phyloP scores from a whole-genome alignment of 2,329 filamentous ascomycete genomes.

The Teratosphaeriaceae sp. region DNA sequence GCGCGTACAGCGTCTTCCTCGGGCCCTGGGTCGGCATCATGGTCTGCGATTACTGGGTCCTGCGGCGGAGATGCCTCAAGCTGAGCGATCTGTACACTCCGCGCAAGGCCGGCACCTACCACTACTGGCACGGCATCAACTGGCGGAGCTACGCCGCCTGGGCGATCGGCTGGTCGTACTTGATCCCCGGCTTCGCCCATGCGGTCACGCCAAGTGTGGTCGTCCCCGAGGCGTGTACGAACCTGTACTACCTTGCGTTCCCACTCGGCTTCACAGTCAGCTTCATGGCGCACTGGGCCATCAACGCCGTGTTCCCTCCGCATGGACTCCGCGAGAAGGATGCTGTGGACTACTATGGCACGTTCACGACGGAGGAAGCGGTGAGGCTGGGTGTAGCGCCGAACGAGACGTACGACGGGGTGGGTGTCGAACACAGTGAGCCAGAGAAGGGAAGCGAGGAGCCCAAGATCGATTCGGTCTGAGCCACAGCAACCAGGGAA shows the following conservation, averaged over 20 bases:
- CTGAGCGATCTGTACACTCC: constrained; percentile 39
- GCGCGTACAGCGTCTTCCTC: constrained; percentile 42
- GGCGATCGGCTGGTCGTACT: constrained; percentile 27
- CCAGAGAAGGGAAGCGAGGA: not conserved
- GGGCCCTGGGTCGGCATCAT: constrained; percentile 39
- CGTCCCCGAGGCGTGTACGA: constrained; percentile 31
- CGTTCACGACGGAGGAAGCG: constrained; percentile 26
- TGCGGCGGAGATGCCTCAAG: constrained; percentile 34
- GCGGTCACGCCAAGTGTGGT: constrained; percentile 34
- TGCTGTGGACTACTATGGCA: constrained; percentile 29
- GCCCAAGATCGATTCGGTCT: not conserved
- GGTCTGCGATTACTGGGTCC: constrained; percentile 41
- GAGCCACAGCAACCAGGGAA: not conserved
- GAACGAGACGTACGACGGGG: not conserved
- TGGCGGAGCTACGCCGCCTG: constrained; percentile 39
- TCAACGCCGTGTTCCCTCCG: constrained; percentile 30
- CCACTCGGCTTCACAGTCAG: constrained; percentile 35
- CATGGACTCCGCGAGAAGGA: constrained; percentile 26
- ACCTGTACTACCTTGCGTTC: constrained; percentile 39
- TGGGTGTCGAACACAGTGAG: not conserved
- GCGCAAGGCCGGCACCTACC: constrained; percentile 34
- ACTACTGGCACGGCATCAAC: constrained; percentile 39
- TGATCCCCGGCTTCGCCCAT: constrained; percentile 36
- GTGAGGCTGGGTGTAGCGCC: constrained; percentile 16
- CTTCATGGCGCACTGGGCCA: constrained; percentile 28